Conservation (phyloP, 176 grass and related monocot species). For the Saccharum officinarum region DNA sequence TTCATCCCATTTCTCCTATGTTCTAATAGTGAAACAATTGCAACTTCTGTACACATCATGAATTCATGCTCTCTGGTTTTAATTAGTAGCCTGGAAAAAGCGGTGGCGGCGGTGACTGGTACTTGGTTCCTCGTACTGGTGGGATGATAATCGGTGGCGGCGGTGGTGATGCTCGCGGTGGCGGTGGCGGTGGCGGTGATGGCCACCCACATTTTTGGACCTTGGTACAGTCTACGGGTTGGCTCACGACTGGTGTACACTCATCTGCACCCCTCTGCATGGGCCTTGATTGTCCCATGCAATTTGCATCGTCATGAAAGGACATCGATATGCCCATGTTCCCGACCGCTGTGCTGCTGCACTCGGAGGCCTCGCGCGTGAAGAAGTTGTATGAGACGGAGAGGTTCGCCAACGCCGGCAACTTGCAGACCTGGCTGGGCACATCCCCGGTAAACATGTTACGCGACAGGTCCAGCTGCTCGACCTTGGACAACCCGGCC, state of each 20-base stretch:
- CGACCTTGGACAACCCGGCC: conserved; percentile 20
- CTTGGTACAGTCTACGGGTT: conserved; percentile 24
- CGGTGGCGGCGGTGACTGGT: conserved; percentile 31
- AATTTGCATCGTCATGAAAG: conserved; percentile 1
- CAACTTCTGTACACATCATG: conserved; percentile 7
- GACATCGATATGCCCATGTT: background rate
- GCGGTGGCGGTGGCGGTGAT: background rate
- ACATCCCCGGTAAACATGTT: conserved; percentile 34
- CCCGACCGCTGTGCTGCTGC: background rate
- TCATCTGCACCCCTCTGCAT: conserved; percentile 6
- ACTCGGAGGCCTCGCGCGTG: background rate
- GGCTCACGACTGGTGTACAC: conserved; percentile 4
- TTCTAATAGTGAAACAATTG: conserved; percentile 1
- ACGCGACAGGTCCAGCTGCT: conserved; percentile 30
- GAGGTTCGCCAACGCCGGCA: conserved; percentile 14
- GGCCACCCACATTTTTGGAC: conserved; percentile 29
- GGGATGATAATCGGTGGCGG: background rate
- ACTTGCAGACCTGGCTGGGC: background rate
- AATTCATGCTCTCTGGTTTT: background rate
- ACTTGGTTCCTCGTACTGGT: conserved; percentile 14
- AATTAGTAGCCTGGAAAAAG: conserved; percentile 30
- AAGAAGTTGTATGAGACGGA: conserved; percentile 33
- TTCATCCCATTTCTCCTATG: background rate
- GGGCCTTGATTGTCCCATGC: conserved; percentile 28
- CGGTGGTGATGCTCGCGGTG: background rate